Evolutionary conservation across 1,284 basidiomycete species (phyloP), one percentile per base, ranked within the genome.

Genomic region (Sporisorium sorghi): DNA sequence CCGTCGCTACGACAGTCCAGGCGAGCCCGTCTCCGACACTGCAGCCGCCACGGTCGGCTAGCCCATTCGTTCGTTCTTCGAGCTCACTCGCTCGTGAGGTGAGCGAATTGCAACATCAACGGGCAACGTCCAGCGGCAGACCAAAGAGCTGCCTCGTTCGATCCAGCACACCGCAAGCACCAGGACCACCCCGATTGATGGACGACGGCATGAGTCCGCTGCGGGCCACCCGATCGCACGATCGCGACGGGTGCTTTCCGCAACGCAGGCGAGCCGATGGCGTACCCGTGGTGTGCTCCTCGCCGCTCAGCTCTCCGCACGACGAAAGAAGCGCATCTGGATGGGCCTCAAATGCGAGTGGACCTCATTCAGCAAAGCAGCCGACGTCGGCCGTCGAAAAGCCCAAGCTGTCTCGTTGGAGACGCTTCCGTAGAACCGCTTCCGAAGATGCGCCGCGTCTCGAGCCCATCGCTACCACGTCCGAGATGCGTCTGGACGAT

Each of bases 131-230:
- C 10, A 23, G 32, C 8, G 26, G 35, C 43, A 26, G 39, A 43
- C 67, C 46, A 39, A 70, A 64, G 43, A 70, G 67, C 67, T 64
- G 67, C 28, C 48, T 70, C 21, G 46, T 70, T 1, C 67, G 67
- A 1, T 70, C 61, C 17, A 59, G 51, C 47, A 71, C 68, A 9
- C 68, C 58, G 10, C 68, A 71, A 46, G 68, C 68, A 44, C 68
- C 62, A 0, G 46, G 61, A 28, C 61, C 61, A 14, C 61, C 61
- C 2, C 14, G 28, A 12, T 17, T 64, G 39, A 35, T 33, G 21
- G 53, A 28, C 19, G 67, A 70, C 28, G 67, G 67, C 17, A 70
- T 62, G 57, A 23, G 11, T 10, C 23, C 60, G 32, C 52, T 70
- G 9, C 61, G 60, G 4, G 32, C 53, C 14, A 62, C 60, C 2